These are phyloP conservation scores for Fusarium subglutinans DNA, from an alignment of 2,329 filamentous ascomycete genomes.

Conservation along the genomic window DNA sequence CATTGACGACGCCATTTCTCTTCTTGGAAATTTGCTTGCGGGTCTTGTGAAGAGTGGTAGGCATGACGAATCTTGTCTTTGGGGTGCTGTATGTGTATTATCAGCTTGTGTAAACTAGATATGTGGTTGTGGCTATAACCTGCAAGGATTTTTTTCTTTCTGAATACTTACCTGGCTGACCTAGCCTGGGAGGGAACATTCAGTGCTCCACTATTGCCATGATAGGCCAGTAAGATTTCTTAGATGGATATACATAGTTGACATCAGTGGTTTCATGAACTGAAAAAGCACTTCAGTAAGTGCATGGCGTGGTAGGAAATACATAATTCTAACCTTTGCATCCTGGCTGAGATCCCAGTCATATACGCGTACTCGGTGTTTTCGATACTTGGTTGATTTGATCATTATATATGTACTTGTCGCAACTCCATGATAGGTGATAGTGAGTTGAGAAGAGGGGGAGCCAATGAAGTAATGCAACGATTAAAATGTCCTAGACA, in stretches of 20 bases:
- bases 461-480: no score
- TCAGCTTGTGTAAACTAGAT: slow-evolving; percentile 2
- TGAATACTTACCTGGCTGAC: not conserved
- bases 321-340: not conserved
- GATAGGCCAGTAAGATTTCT: slow-evolving; percentile 9
- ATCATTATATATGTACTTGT: not conserved
- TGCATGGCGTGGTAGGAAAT: not conserved
- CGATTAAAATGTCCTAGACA: not conserved
- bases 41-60: slow-evolving; percentile 81
- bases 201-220: slow-evolving; percentile 15
- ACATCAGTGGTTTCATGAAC: not conserved
- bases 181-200: not conserved
- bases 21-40: slow-evolving; percentile 93
- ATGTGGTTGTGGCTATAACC: slow-evolving; percentile 1
- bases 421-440: not conserved
- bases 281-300: not conserved
- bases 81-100: not conserved
- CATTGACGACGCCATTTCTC: slow-evolving; percentile 75
- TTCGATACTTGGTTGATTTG: not conserved
- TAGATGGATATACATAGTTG: slow-evolving; percentile 17
- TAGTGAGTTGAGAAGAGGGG: not conserved
- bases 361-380: not conserved
- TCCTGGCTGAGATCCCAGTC: not conserved
- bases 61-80: slow-evolving; percentile 63
- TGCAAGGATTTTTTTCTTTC: slow-evolving; percentile 26